Evolutionary conservation across 2,329 filamentous ascomycete species (phyloP).

Genomic region (Exophiala alcalophila): DNA sequence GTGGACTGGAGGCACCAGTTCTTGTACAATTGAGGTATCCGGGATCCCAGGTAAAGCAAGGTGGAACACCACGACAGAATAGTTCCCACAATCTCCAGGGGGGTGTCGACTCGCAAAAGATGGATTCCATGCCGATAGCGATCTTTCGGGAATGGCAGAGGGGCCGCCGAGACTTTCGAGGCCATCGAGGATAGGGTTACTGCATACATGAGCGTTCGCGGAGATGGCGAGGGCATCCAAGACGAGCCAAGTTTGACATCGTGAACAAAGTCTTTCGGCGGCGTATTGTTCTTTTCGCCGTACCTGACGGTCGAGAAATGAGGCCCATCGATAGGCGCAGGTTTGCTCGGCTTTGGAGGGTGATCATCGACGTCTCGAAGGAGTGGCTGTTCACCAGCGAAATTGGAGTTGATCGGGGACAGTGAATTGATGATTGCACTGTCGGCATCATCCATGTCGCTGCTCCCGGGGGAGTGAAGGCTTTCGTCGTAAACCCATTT

Average conservation of each 20-base stretch:
- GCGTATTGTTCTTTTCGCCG: constrained; percentile 25
- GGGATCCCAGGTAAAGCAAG: constrained; percentile 56
- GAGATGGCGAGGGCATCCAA: constrained; percentile 35
- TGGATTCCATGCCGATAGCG: constrained; percentile 27
- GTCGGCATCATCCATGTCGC: constrained; percentile 31
- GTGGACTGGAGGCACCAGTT: constrained; percentile 63
- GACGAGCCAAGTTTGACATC: constrained; percentile 18
- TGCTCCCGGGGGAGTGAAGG: constrained; percentile 30
- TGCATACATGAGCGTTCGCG: constrained; percentile 45
- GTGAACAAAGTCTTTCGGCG: constrained; percentile 3
- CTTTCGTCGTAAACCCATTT: constrained; percentile 44
- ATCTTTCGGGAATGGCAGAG: constrained; percentile 20
- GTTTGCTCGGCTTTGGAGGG: constrained; percentile 16
- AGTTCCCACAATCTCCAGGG: constrained; percentile 47
- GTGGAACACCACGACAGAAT: constrained; percentile 58
- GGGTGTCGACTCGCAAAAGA: constrained; percentile 31
- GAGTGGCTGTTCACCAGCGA: constrained; percentile 18
- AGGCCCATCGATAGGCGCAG: constrained; percentile 18
- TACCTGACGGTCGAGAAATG: constrained; percentile 27
- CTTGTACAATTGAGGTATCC: constrained; percentile 64
- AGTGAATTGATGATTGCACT: constrained; percentile 39
- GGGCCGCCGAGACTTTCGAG: constrained; percentile 42
- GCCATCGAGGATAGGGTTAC: constrained; percentile 46
- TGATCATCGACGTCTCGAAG: constrained; percentile 12
- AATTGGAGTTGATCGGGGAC: constrained; percentile 36